A percentile compares a stretch with the other conserved stretches of the same genome.
phyloP scores from a whole-genome alignment of 2,329 filamentous ascomycete species.

The Aspergillus tamarii region DNA sequence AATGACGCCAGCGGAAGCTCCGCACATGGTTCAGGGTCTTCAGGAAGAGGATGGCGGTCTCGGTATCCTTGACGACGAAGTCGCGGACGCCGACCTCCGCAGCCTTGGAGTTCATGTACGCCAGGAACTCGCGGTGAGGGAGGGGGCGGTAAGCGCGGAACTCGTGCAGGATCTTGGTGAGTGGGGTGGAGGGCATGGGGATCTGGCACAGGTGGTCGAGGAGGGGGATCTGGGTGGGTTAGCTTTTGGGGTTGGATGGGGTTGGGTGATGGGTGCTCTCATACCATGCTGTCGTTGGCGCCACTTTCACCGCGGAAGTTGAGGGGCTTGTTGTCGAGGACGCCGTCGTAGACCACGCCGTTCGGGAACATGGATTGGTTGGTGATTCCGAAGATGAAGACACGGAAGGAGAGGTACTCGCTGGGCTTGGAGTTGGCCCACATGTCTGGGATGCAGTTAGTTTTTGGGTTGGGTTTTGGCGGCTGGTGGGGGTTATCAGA shows the following conservation, averaged over 20 bases:
- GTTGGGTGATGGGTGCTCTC: not conserved
- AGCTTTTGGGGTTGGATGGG: not conserved
- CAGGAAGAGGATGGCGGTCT: slow-evolving; percentile 49
- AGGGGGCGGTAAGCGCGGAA: slow-evolving; percentile 88
- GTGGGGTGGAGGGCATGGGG: slow-evolving; percentile 83
- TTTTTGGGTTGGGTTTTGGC: not conserved
- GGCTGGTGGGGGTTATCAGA: not conserved
- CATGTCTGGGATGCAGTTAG: slow-evolving; percentile 61
- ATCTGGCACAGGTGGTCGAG: slow-evolving; percentile 86
- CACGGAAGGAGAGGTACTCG: slow-evolving; percentile 87
- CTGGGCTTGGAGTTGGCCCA: slow-evolving; percentile 84
- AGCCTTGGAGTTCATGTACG: slow-evolving; percentile 64
- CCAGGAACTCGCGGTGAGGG: slow-evolving; percentile 84
- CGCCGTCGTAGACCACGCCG: slow-evolving; percentile 86
- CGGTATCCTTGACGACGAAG: slow-evolving; percentile 41
- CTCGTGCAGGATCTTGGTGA: slow-evolving; percentile 84
- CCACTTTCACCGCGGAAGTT: slow-evolving; percentile 90
- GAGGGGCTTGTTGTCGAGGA: slow-evolving; percentile 70
- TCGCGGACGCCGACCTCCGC: slow-evolving; percentile 49
- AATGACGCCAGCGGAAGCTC: slow-evolving; percentile 55
- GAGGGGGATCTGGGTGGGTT: slow-evolving; percentile 66
- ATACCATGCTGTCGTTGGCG: slow-evolving; percentile 86
- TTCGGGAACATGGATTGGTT: slow-evolving; percentile 92
- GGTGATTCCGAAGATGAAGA: slow-evolving; percentile 96
- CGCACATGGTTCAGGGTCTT: slow-evolving; percentile 51